Percentiles rank a stretch among this genome's conserved stretches.
phyloP scores from a whole-genome alignment of 2,329 filamentous ascomycete species.

The Verruconis gallopava region DNA sequence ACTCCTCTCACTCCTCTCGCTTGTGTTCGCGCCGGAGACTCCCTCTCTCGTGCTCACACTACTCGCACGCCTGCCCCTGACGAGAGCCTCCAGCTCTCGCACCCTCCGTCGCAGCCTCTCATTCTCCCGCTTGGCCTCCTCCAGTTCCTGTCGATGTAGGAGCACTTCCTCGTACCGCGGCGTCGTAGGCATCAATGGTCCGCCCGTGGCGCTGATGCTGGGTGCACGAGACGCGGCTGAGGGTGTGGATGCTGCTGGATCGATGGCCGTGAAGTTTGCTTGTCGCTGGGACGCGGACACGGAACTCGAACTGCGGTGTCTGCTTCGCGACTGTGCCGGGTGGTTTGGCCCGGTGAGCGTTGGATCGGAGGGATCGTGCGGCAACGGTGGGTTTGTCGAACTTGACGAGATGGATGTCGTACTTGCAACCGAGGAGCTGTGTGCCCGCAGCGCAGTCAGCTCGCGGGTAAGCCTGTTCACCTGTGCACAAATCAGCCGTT shows the following conservation, averaged over 20 bases:
- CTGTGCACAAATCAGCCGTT: conserved; percentile 30
- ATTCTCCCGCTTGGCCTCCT: conserved; percentile 38
- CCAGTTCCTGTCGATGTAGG: conserved; percentile 32
- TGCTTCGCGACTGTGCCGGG: conserved; percentile 38
- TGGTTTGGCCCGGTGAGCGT: conserved; percentile 34
- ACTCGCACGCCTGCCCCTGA: conserved; percentile 21
- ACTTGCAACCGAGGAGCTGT: conserved; percentile 49
- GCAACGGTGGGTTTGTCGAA: conserved; percentile 33
- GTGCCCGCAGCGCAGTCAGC: conserved; percentile 65
- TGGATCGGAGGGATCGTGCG: conserved; percentile 15
- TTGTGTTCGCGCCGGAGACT: background rate
- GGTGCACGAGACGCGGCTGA: background rate
- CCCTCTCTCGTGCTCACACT: background rate
- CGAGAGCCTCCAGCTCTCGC: conserved; percentile 31
- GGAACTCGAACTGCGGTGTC: conserved; percentile 38
- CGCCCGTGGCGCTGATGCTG: background rate
- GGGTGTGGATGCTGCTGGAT: conserved; percentile 18
- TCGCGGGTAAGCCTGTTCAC: conserved; percentile 90
- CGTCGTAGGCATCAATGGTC: conserved; percentile 15
- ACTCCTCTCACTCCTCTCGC: background rate
- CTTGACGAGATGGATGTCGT: conserved; percentile 40
- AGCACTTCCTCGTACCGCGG: conserved; percentile 31
- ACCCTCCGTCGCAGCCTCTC: conserved; percentile 34
- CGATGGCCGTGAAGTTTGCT: conserved; percentile 16
- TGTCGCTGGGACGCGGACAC: conserved; percentile 10